A percentile compares a stretch with the other conserved stretches of the same genome.
Conservation (phyloP, 169 alveolate genomes). For the Plasmodium adleri region DNA sequence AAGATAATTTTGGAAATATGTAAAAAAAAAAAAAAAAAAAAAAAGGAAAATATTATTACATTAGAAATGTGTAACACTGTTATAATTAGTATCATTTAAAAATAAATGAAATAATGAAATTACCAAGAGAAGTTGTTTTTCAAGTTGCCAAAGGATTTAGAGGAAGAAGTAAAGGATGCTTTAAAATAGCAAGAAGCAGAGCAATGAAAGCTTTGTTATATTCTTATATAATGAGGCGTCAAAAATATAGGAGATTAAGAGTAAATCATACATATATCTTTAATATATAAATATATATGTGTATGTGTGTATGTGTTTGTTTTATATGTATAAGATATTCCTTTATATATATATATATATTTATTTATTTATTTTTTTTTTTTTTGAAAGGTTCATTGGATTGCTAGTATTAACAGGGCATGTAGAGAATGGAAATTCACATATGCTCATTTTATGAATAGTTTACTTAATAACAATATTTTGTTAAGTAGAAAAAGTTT, state of each 20-base stretch:
- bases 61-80: no score
- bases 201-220: conserved; percentile 85
- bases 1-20: no score
- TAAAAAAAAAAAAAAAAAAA: no score
- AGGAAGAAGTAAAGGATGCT: conserved; percentile 86
- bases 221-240: conserved; percentile 80
- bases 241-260: conserved; percentile 64
- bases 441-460: conserved; percentile 81
- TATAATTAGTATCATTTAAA: no score
- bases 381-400: conserved; percentile 83
- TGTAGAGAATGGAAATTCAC: conserved; percentile 86
- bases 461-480: conserved; percentile 80
- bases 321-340: not conserved
- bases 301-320: conserved; percentile 21
- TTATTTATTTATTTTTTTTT: not conserved
- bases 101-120: conserved; percentile 76
- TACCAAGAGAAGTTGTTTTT: conserved; percentile 85
- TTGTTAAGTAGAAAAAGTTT: conserved; percentile 82
- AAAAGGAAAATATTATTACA: no score
- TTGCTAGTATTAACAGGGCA: conserved; percentile 84
- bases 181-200: conserved; percentile 83
- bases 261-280: conserved; percentile 16
- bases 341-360: not conserved
- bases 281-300: conserved; percentile 17
- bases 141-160: conserved; percentile 86